phyloP scores from a whole-genome alignment of 2,329 filamentous ascomycete genomes.

The Trematosphaeria pertusa region DNA sequence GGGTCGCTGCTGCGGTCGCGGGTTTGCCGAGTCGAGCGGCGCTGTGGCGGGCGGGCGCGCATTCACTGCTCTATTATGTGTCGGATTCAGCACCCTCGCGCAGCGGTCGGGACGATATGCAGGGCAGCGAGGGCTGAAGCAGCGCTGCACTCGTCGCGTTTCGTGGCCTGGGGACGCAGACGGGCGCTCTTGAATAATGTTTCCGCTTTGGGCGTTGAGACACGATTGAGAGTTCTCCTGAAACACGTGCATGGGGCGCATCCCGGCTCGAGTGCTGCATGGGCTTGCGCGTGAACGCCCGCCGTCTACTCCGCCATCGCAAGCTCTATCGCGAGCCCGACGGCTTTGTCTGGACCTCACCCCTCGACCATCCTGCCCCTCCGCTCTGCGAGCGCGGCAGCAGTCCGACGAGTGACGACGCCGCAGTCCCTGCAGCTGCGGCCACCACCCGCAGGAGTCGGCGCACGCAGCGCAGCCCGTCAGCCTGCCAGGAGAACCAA shows the following conservation, averaged over 20 bases:
- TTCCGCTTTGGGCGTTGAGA: conserved; percentile 27
- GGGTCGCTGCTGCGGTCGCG: conserved; percentile 14
- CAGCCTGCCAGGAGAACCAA: neutral
- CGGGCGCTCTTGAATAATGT: neutral
- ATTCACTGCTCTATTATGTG: neutral
- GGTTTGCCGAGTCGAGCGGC: neutral
- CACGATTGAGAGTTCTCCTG: conserved; percentile 28
- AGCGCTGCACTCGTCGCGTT: conserved; percentile 3
- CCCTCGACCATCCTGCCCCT: conserved; percentile 1
- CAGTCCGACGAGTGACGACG: neutral
- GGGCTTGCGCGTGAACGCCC: conserved; percentile 9
- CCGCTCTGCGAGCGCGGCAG: neutral
- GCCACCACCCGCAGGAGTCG: conserved; percentile 2
- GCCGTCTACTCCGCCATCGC: conserved; percentile 1
- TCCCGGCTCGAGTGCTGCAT: conserved; percentile 2
- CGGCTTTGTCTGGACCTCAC: conserved; percentile 21
- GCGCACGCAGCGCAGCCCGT: neutral
- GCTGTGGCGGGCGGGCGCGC: neutral
- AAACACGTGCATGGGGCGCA: conserved; percentile 26
- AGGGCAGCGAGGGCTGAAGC: neutral
- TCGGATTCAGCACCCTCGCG: neutral
- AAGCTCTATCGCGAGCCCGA: conserved; percentile 1
- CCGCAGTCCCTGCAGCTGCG: conserved; percentile 1
- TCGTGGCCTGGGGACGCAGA: conserved; percentile 6
- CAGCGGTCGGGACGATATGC: neutral